A percentile compares a stretch with the other conserved stretches of the same genome.
phyloP scores from a whole-genome alignment of 768 basidiomycete species.

The Coprinopsis strossmayeri region DNA sequence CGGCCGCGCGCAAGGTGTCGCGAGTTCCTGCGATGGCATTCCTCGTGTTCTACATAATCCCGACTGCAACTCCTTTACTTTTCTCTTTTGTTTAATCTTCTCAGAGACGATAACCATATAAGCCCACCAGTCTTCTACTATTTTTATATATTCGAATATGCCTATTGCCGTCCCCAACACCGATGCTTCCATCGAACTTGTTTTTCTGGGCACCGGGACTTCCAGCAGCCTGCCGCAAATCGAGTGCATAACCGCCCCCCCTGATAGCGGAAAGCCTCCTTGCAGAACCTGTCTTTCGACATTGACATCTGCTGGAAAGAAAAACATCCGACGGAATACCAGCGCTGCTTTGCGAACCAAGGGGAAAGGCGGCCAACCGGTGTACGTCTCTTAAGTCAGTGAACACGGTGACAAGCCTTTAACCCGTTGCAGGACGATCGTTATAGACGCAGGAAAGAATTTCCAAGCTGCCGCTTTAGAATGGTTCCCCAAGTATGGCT shows the following conservation, averaged over 20 bases:
- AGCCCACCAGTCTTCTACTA: too few species aligned
- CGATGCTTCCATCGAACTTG: constrained; percentile 40
- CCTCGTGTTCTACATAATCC: neutral
- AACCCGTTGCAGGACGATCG: constrained; percentile 50
- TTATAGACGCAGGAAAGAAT: constrained; percentile 84
- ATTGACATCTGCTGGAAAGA: constrained; percentile 63
- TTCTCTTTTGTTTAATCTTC: too few species aligned
- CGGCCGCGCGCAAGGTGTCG: too few species aligned
- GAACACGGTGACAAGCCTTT: neutral
- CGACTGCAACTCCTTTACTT: neutral
- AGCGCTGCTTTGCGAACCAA: constrained; percentile 55
- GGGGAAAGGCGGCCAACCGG: constrained; percentile 31
- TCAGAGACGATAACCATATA: too few species aligned
- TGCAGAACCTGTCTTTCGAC: constrained; percentile 69
- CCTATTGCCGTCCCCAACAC: neutral
- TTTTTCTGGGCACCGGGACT: constrained; percentile 82
- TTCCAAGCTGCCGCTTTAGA: constrained; percentile 51
- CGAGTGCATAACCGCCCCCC: constrained; percentile 69
- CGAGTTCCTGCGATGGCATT: too few species aligned
- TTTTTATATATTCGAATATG: neutral
- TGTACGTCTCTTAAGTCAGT: constrained; percentile 38
- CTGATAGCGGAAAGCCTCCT: constrained; percentile 27
- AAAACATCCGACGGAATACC: constrained; percentile 82
- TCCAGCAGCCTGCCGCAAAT: constrained; percentile 66
- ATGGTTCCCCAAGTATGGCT: constrained; percentile 60